Evolutionary conservation across 805 yeast species (phyloP), one percentile per base, ranked within the genome.

Genomic region (Candida parachauliodes): DNA sequence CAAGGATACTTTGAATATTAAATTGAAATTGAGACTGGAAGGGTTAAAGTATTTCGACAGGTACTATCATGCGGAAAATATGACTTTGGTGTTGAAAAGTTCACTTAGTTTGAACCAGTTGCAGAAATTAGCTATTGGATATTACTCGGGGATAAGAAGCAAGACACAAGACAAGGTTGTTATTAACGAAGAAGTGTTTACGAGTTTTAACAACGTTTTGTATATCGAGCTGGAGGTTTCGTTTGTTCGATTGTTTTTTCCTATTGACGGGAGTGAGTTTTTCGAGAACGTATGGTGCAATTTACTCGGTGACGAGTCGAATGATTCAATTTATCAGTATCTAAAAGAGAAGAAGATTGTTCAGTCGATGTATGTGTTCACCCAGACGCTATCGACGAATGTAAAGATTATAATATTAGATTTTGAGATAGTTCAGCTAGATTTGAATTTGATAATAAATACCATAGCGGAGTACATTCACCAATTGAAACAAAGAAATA

Each of bases 41-140:
- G 46, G 81, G 14, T 30, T 46, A 2, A 42, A 50, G 1, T 78
- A 74, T 50, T 77, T 64, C 45, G 42, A 59, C 2, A 41, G 48
- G 0, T 52, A 73, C 40, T 84, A 68, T 46, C 38, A 43, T 8
- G 63, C 82, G 0, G 58, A 62, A 1, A 78, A 69, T 29, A 74
- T 79, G 76, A 60, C 79, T 0, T 36, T 83, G 17, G 86, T 81
- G 1, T 46, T 84, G 4, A 68, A 74, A 47, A 83, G 89, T 0
- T 80, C 88, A 0, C 84, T 81, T 40, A 77, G 89, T 0, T 45
- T 82, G 23, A 79, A 79, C 45, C 56, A 61, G 18, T 52, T 84
- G 24, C 75, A 73, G 29, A 81, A 76, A 47, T 41, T 78, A 12
- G 80, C 79, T 0, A 28, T 65, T 1, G 30, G 59, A 1, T 52